phyloP scores from a whole-genome alignment of 768 basidiomycete species.

The Psilocybe cubensis region DNA sequence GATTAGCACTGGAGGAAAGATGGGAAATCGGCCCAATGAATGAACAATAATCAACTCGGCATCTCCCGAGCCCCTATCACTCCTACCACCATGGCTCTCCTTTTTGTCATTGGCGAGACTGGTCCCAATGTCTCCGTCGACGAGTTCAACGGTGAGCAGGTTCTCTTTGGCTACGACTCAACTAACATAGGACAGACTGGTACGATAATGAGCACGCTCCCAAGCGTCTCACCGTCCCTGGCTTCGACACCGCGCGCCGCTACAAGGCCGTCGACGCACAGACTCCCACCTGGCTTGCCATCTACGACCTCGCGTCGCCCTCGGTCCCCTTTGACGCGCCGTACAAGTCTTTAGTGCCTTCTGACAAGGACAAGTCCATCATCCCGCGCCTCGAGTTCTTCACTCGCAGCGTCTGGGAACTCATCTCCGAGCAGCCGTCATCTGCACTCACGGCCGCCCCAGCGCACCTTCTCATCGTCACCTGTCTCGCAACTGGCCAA shows the following conservation, averaged over 20 bases:
- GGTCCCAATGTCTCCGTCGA: constrained; percentile 30
- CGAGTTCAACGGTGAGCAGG: constrained; percentile 34
- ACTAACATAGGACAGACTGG: constrained; percentile 29
- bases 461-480: constrained; percentile 27
- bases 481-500: constrained; percentile 19
- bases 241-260: constrained; percentile 30
- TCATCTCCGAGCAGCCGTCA: constrained; percentile 19
- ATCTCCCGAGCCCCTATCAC: constrained; percentile 14
- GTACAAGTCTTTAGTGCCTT: constrained; percentile 25
- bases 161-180: neutral
- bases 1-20: constrained; percentile 5
- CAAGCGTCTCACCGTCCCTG: constrained; percentile 32
- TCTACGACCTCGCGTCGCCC: constrained; percentile 33
- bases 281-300: constrained; percentile 23
- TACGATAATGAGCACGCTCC: constrained; percentile 39
- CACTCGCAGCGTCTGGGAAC: constrained; percentile 29
- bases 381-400: constrained; percentile 24
- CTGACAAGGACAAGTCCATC: constrained; percentile 30
- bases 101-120: constrained; percentile 33
- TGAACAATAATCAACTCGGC: constrained; percentile 13
- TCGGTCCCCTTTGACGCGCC: constrained; percentile 22
- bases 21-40: constrained; percentile 4
- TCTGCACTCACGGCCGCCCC: constrained; percentile 20
- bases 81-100: constrained; percentile 23
- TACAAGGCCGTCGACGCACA: constrained; percentile 34